Base-by-base conservation (phyloP, 805 yeast genomes). In the Metschnikowia dekortorum region DNA sequence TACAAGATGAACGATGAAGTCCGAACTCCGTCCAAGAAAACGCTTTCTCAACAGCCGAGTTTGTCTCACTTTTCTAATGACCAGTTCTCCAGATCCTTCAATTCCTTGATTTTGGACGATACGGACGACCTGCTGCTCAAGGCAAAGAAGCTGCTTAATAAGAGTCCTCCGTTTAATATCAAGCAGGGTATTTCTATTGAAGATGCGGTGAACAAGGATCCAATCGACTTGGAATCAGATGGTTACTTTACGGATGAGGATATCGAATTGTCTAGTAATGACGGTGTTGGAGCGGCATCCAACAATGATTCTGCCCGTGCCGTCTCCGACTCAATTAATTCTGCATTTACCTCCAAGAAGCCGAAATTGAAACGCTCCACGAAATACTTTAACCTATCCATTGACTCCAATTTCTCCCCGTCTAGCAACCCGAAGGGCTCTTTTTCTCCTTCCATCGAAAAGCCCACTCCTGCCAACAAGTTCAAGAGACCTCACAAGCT, bases 401-500 rank as follows among this genome's bases (percentile, higher is more conserved):
- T 73, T 33, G 75, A 71, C 51, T 60, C 61, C 18, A 63, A 53
- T 45, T 47, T 59, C 46, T 49, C 58, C 10, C 64, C 63, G 6
- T 50, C 50, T 18, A 56, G 50, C 18, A 37, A 36, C 8, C 39
- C 55, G 6, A 47, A 43, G 18, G 49, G 48, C 39, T 58, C 58
- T 32, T 61, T 53, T 47, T 54, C 54, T 4, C 56, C 59, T 3
- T 45, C 46, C 10, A 47, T 52, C 26, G 58, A 52, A 35, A 49
- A 50, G 33, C 45, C 50, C 6, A 53, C 55, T 6, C 61, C 60
- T 2, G 51, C 53, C 46, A 57, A 55, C 47, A 72, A 71, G 53
- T 73, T 71, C 59, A 73, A 73, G 52, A 60, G 78, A 33, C 78
- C 78, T 1, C 78, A 72, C 55, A 66, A 68, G 49, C 61, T 73